Base-by-base conservation (phyloP, 768 basidiomycete genomes). In the Boletus tomentosulus region DNA sequence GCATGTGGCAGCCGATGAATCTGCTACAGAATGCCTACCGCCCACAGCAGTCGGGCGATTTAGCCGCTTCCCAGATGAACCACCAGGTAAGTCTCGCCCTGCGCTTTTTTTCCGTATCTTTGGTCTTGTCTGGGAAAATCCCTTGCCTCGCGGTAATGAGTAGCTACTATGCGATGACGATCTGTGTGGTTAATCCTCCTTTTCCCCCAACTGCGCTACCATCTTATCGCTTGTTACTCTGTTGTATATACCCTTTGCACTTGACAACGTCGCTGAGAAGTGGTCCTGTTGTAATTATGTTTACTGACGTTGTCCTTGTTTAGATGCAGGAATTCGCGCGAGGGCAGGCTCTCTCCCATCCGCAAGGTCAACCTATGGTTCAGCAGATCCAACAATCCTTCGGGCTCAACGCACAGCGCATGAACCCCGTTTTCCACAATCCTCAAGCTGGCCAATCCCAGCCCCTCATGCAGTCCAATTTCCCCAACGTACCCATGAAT, bases 1-100 rank as follows among this genome's bases (percentile, higher is more conserved):
- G 77, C 56, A 72, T 80, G 61, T 86, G 83, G 85, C 78, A 79
- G n/a, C n/a, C n/a, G 68, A 77, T 79, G 66, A 76, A 78, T 65
- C 74, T 76, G 52, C 67, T 68, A 12, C 74, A 75, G 59, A 71
- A 70, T 41, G 71, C 73, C 57, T 78, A 77, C 59, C 74, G 78
- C 33, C 64, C 69, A 6, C 75, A 74, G 48, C 74, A 69, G 58
- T 65, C 72, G 43, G 68, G 70, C 44, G 78, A 77, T 62, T 68
- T 79, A 57, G 64, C 68, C 31, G 52, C 69, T 33, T 53, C 66
- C 42, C 77, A 76, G 61, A 67, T 73, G 54, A 76, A 64, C 50
- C 66, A 75, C 33, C 82, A 81, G 79, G 82, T 74, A 56, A 69
- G 79, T 78, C 27, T 51, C 48, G 46, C 51, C 49, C 50, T 48